Evolutionary conservation across 1,284 basidiomycete genomes (phyloP).

Genomic region (Irpex rosettiformis): DNA sequence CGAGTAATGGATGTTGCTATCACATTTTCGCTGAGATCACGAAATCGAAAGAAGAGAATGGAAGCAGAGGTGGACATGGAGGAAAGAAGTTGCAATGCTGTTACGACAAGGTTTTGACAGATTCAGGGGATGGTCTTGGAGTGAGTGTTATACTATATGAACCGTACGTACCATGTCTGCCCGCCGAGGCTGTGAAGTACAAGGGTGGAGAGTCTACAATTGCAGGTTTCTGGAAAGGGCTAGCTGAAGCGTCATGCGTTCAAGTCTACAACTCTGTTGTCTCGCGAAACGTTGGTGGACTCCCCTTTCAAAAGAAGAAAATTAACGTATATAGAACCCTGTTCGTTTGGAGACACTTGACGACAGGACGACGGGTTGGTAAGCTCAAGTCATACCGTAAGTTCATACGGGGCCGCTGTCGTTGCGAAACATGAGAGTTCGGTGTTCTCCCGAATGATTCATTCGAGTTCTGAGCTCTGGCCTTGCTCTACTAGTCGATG

Average conservation of each 20-base stretch:
- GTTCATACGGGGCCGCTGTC: background rate
- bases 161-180: background rate
- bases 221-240: background rate
- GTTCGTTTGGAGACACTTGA: background rate
- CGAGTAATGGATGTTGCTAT: background rate
- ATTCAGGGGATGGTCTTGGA: background rate
- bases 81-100: too few relatives aligned
- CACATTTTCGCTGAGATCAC: background rate
- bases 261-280: too few relatives aligned
- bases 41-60: background rate
- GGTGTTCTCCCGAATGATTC: background rate
- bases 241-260: too few relatives aligned
- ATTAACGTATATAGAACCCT: too few relatives aligned
- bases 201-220: background rate
- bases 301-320: too few relatives aligned
- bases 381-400: background rate
- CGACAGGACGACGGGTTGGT: too few relatives aligned
- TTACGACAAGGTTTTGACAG: background rate
- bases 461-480: too few relatives aligned
- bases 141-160: background rate
- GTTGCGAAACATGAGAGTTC: background rate
- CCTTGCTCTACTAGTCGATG: too few relatives aligned
- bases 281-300: too few relatives aligned
- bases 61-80: background rate
- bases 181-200: background rate